Conservation (phyloP, 805 yeast species). For the Wickerhamomyces alni region DNA sequence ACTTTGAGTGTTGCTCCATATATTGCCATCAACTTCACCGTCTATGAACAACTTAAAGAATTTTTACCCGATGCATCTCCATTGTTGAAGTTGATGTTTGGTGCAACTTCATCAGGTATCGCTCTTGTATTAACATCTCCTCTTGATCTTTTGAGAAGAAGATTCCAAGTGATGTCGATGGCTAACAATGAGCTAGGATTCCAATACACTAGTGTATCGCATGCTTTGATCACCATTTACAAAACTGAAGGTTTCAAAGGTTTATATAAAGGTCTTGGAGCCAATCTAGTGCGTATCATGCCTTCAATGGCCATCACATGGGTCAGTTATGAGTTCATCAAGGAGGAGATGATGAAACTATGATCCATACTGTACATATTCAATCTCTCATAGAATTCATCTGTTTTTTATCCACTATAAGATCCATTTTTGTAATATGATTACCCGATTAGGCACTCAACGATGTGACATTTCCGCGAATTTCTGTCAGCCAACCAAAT, state of each 20-base stretch:
- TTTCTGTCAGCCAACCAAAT: constrained; percentile 11
- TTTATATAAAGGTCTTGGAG: constrained; percentile 67
- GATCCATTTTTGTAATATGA: not conserved
- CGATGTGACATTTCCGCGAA: not conserved
- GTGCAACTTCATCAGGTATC: constrained; percentile 82
- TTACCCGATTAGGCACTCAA: not conserved
- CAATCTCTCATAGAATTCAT: too few species aligned
- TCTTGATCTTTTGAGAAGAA: constrained; percentile 77
- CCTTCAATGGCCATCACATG: constrained; percentile 97
- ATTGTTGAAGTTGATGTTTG: constrained; percentile 58
- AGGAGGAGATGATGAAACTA: constrained; percentile 31
- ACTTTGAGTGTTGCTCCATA: constrained; percentile 93
- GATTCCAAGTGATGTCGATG: constrained; percentile 90
- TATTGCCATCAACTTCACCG: constrained; percentile 87
- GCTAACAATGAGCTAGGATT: constrained; percentile 71
- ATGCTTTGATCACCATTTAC: constrained; percentile 69
- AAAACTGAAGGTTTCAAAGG: constrained; percentile 68
- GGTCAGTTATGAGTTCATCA: constrained; percentile 74
- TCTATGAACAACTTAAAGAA: constrained; percentile 78
- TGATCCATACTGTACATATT: constrained; percentile 1
- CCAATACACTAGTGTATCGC: constrained; percentile 66
- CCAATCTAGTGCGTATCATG: constrained; percentile 82
- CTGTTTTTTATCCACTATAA: not conserved
- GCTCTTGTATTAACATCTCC: constrained; percentile 93
- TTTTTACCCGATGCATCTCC: constrained; percentile 37